Conservation (phyloP, 179 eudicot genomes). For the Spinacia oleracea region DNA sequence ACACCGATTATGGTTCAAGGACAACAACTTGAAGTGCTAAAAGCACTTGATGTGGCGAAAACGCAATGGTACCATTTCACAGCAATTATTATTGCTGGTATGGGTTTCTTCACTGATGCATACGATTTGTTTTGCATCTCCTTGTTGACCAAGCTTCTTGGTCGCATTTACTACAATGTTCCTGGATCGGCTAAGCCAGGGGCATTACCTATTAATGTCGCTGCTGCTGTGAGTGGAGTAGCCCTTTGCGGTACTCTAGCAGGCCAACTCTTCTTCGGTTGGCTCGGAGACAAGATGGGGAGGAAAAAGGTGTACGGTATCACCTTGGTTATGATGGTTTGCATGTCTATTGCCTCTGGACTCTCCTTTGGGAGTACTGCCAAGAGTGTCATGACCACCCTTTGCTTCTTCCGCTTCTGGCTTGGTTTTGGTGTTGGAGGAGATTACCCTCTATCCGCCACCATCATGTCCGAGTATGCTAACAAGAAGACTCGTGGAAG, state of each 20-base stretch:
- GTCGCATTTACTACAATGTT: constrained; percentile 43
- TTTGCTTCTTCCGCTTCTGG: constrained; percentile 57
- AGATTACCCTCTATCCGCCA: constrained; percentile 56
- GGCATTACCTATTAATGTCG: constrained; percentile 33
- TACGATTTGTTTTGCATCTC: constrained; percentile 52
- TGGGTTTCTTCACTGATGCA: constrained; percentile 59
- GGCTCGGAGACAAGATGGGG: constrained; percentile 57
- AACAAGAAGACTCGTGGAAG: constrained; percentile 54
- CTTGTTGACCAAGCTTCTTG: constrained; percentile 42
- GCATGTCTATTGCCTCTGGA: constrained; percentile 36
- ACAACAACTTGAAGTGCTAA: constrained; percentile 37
- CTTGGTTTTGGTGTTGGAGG: constrained; percentile 60
- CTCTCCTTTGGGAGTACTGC: constrained; percentile 36
- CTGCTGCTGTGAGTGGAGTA: constrained; percentile 42
- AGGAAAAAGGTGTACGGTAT: constrained; percentile 46
- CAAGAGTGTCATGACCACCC: constrained; percentile 38
- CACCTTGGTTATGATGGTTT: constrained; percentile 43
- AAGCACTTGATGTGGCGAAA: constrained; percentile 48
- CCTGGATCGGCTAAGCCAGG: constrained; percentile 37
- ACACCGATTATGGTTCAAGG: constrained; percentile 26
- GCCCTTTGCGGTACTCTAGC: constrained; percentile 47
- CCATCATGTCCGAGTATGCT: constrained; percentile 61
- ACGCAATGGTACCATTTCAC: constrained; percentile 55
- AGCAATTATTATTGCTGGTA: constrained; percentile 46
- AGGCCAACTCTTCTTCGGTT: constrained; percentile 56